Evolutionary conservation across 202 grass and related monocot species (phyloP), one percentile per base, ranked within the genome.

Genomic region (Schoenoplectus triqueter): DNA sequence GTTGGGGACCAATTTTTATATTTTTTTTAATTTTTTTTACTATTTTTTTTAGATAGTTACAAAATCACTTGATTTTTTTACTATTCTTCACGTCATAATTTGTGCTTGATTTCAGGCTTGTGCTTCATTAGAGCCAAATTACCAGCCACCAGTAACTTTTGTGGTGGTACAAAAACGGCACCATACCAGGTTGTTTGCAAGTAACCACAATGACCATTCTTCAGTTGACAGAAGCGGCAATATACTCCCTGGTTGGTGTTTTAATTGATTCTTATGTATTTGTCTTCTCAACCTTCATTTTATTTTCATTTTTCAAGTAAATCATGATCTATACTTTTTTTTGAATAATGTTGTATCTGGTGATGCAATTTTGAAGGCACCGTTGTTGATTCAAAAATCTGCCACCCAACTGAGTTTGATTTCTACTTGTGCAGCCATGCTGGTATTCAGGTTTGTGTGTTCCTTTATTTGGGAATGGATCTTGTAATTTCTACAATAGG

Each of bases 361-460:
- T 66, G 8, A 5, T 85, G 40, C 18, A 42, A 41, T 62, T 69
- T 84, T 83, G 75, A 69, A 94, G 95, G 95, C 68, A 97, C 95
- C 55, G 95, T 97, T n/a, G 92, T 97, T 42, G 95, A 97, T 76
- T 91, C 91, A 48, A 94, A 93, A 87, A 97, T 97, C 79, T 97
- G 95, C 76, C 95, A 97, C 20, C 95, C 95, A 5, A 97, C 95
- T 11, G 95, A 97, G 83, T 97, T 97, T 7, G 95, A 97, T 11
- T 97, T 97, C 84, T 97, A 91, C 86, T 81, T 97, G 51, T 93
- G 95, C 88, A 97, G 95, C 76, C 95, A 97, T 85, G 95, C 95
- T n/a, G 92, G 95, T 54, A 94, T 97, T 51, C 90, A 97, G 87
- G 93, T 95, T 82, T 56, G 5, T 5, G 31, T 41, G 3, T 66